Evolutionary conservation across 2,329 filamentous ascomycete species (phyloP).

Genomic region (Diaporthe humulicola): DNA sequence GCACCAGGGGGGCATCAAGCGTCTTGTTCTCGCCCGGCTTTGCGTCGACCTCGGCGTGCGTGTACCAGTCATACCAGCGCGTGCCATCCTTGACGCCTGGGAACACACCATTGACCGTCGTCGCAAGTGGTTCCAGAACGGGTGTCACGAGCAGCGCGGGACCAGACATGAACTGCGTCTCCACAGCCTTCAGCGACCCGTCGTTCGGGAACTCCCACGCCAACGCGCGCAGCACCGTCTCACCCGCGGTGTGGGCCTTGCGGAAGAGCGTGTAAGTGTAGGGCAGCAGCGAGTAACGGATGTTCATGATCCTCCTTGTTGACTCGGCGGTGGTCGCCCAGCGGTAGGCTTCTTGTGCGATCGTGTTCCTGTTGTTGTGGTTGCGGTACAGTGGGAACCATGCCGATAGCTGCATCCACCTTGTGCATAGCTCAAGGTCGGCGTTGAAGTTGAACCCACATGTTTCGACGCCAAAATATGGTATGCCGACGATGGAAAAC

Average conservation of each 20-base stretch:
- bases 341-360: conserved; percentile 7
- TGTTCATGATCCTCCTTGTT: conserved; percentile 16
- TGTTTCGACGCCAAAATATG: conserved; percentile 80
- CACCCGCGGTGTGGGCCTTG: conserved; percentile 2
- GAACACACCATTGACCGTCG: background rate
- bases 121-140: conserved; percentile 9
- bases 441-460: conserved; percentile 79
- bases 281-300: conserved; percentile 17
- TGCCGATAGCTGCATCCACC: conserved; percentile 69
- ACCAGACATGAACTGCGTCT: conserved; percentile 20
- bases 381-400: conserved; percentile 86
- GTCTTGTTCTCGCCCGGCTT: conserved; percentile 20
- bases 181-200: conserved; percentile 12
- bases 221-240: background rate
- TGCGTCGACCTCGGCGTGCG: background rate
- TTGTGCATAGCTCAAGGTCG: conserved; percentile 77
- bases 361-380: conserved; percentile 36
- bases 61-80: conserved; percentile 22
- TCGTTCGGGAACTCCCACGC: conserved; percentile 18
- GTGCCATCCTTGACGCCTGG: conserved; percentile 4
- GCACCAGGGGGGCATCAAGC: conserved; percentile 2
- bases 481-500: conserved; percentile 80
- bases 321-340: conserved; percentile 12
- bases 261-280: conserved; percentile 13
- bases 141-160: conserved; percentile 3